phyloP scores from a whole-genome alignment of 169 alveolate species.

The Plasmodium vinckei region DNA sequence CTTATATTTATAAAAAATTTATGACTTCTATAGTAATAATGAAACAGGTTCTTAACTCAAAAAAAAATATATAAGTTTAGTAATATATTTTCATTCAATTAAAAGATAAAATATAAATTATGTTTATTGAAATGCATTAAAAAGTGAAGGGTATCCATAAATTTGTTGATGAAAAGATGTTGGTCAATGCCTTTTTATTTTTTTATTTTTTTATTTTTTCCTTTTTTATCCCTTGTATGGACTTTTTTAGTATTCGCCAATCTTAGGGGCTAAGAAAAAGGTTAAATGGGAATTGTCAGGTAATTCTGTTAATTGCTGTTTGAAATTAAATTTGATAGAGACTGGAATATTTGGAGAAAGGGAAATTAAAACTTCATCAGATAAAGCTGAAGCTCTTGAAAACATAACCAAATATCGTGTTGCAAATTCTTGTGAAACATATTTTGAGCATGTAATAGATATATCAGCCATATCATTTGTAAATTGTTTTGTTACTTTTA shows the following conservation, averaged over 20 bases:
- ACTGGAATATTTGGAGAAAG: constrained; percentile 90
- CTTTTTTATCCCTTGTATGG: not conserved
- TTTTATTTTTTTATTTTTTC: not conserved
- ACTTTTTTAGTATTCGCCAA: constrained; percentile 77
- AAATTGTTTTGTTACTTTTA: constrained; percentile 85
- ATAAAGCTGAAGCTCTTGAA: constrained; percentile 87
- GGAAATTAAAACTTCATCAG: constrained; percentile 88
- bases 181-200: not conserved
- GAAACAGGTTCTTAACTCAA: not conserved
- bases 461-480: constrained; percentile 86
- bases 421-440: constrained; percentile 89
- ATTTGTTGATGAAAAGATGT: not conserved
- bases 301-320: constrained; percentile 40
- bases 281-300: constrained; percentile 74
- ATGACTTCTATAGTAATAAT: not conserved
- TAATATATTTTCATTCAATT: not conserved
- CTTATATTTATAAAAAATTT: not conserved
- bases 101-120: constrained; percentile 4
- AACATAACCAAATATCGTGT: constrained; percentile 87
- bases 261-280: constrained; percentile 86
- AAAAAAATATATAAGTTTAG: not conserved
- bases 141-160: not conserved
- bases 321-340: constrained; percentile 82
- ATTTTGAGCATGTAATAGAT: constrained; percentile 83
- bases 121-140: not conserved